Conservation (phyloP, 75 land plant genomes). For the Larix kaempferi region DNA sequence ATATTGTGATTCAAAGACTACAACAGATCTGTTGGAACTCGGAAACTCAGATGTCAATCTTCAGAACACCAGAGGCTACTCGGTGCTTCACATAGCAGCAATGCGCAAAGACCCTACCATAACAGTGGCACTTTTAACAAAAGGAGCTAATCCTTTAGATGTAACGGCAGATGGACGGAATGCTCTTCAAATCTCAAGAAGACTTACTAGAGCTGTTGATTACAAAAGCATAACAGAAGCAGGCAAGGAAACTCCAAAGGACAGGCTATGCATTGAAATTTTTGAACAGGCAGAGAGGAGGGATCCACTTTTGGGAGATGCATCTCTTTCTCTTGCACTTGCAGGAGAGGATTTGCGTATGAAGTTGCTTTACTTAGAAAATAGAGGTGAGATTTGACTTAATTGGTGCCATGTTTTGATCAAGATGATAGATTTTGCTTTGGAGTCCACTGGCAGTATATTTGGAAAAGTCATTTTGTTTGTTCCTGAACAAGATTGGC, state of each 20-base stretch:
- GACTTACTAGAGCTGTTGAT: constrained; percentile 60
- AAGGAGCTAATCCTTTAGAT: constrained; percentile 69
- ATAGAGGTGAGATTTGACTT: constrained; percentile 57
- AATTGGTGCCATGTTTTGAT: too few relatives aligned
- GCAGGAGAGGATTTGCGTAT: constrained; percentile 50
- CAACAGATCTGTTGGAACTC: constrained; percentile 43
- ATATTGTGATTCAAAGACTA: constrained; percentile 52
- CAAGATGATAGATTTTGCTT: too few relatives aligned
- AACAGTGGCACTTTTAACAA: constrained; percentile 38
- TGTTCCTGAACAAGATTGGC: too few relatives aligned
- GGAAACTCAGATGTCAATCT: constrained; percentile 41
- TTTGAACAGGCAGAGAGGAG: constrained; percentile 62
- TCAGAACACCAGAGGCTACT: constrained; percentile 42
- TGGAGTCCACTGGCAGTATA: too few relatives aligned
- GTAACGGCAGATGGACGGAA: constrained; percentile 61
- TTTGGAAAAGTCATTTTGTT: too few relatives aligned
- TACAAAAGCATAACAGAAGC: constrained; percentile 30
- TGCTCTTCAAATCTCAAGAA: constrained; percentile 63
- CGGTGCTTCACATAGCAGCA: constrained; percentile 62
- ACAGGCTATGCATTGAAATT: constrained; percentile 68
- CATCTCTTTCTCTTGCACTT: constrained; percentile 33
- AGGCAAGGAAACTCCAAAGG: constrained; percentile 53
- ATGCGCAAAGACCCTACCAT: constrained; percentile 47
- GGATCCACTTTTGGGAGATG: constrained; percentile 24
- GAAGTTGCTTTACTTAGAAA: constrained; percentile 68